Percentiles rank a stretch among this genome's conserved stretches.
phyloP scores from a whole-genome alignment of 2,329 filamentous ascomycete species.

The Chrysosporium keratinophilum region DNA sequence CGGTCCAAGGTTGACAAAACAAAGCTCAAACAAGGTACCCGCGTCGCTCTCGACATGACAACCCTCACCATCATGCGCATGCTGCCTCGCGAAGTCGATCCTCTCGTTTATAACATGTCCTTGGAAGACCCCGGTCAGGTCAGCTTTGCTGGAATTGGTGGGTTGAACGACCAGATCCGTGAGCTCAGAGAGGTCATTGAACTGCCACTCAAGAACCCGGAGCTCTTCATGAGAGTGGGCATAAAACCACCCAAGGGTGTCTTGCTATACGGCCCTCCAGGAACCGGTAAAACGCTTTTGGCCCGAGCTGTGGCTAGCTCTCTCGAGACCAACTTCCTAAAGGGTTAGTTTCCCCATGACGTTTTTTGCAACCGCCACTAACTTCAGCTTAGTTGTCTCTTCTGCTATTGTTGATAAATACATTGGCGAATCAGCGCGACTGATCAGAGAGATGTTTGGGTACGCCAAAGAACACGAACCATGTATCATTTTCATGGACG shows the following conservation, averaged over 20 bases:
- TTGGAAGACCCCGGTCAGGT: conserved; percentile 95
- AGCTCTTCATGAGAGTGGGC: conserved; percentile 89
- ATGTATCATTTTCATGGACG: conserved; percentile 99
- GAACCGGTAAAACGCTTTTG: conserved; percentile 91
- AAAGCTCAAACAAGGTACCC: conserved; percentile 96
- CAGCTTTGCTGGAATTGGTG: conserved; percentile 95
- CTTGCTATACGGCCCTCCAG: conserved; percentile 86
- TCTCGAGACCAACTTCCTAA: conserved; percentile 95
- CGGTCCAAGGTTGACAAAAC: conserved; percentile 95
- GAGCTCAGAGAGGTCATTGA: conserved; percentile 97
- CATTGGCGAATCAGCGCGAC: conserved; percentile 91
- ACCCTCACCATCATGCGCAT: conserved; percentile 99
- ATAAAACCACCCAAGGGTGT: conserved; percentile 99
- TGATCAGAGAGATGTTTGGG: conserved; percentile 99
- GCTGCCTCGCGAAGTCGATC: conserved; percentile 95
- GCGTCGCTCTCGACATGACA: conserved; percentile 97
- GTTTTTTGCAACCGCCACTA: neutral
- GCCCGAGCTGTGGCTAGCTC: conserved; percentile 92
- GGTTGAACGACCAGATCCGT: conserved; percentile 94
- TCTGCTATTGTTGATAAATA: conserved; percentile 99
- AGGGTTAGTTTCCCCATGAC: conserved; percentile 45
- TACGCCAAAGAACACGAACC: conserved; percentile 99
- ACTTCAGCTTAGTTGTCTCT: conserved; percentile 63
- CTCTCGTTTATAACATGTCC: conserved; percentile 99
- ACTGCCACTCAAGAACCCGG: conserved; percentile 94